Evolutionary conservation across 352 stramenopile species (phyloP), one percentile per base, ranked within the genome.

Genomic region (Globisporangium barbulae): DNA sequence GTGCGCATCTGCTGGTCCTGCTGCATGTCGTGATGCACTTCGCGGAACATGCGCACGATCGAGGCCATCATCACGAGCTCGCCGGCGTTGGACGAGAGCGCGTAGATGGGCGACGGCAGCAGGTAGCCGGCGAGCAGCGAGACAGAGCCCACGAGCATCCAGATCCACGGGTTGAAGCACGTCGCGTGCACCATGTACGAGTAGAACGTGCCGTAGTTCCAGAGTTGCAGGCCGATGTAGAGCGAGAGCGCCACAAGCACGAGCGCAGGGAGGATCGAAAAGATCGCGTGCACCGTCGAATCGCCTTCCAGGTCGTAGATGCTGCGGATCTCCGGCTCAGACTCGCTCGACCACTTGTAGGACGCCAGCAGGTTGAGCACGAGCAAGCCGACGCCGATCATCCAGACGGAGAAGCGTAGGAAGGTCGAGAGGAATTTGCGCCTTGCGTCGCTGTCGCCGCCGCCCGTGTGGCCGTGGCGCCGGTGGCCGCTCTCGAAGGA

Each of bases 151-250:
- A 94, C 80, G 17, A 94, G 72, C 83, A 94, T 94, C 81, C 82
- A 94, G 69, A 94, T 93, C 85, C 85, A 94, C 53, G 85, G 83
- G 59, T 94, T 94, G 61, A 91, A 94, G 68, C 83, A 91, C 63
- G 83, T 93, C 8, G 83, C 84, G 53, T 94, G 81, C 31, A 94
- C 79, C 63, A 86, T 90, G 70, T 90, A 94, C 42, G 85, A 90
- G 76, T 93, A 90, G 59, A 91, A 87, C 45, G 79, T 91, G 67
- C 85, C 85, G 63, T 94, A 94, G 58, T 93, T 93, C 85, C 85
- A 94, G 31, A 94, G 63, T 54, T 79, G 70, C 2, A 94, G 64
- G 0, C 85, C 85, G 60, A 93, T 81, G 63, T 92, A 92, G 17
- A 93, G 68, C 52, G 85, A 76, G 9, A 93, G 71, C 21, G 73